Conservation (phyloP, 2,329 filamentous ascomycete genomes). For the Aspergillus quadricinctus region DNA sequence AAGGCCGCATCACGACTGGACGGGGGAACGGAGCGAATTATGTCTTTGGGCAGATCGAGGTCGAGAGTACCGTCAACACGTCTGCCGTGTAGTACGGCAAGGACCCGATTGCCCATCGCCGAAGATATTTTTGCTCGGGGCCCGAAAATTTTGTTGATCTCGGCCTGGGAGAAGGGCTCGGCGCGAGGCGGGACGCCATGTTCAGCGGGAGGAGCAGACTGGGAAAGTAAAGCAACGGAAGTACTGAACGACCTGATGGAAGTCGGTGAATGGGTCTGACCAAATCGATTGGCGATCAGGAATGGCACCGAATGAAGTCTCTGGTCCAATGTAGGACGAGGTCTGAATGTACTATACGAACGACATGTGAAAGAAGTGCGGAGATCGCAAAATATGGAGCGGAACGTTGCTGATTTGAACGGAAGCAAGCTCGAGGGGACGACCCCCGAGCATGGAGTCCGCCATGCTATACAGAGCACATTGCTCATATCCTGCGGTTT, state of each 20-base stretch:
- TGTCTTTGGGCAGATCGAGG: conserved; percentile 38
- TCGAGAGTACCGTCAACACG: conserved; percentile 44
- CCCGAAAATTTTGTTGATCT: conserved; percentile 36
- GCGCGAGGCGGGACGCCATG: conserved; percentile 24
- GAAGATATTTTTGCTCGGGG: conserved; percentile 21
- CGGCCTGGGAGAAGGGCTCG: conserved; percentile 27
- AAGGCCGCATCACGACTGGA: conserved; percentile 34
- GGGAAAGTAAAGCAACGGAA: conserved; percentile 15
- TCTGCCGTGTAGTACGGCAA: conserved; percentile 41
- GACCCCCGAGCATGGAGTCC: conserved; percentile 35
- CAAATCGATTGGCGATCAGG: background rate
- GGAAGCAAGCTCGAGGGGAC: conserved; percentile 22
- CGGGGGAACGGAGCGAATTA: conserved; percentile 28
- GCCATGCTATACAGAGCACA: conserved; percentile 40
- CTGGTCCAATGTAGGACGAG: conserved; percentile 7
- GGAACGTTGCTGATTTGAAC: conserved; percentile 13
- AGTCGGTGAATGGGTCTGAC: background rate
- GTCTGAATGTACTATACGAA: conserved; percentile 12
- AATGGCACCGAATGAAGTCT: background rate
- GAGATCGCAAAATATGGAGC: conserved; percentile 17
- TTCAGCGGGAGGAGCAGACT: conserved; percentile 17
- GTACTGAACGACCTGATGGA: conserved; percentile 14
- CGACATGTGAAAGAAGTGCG: conserved; percentile 18
- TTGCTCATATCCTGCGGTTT: conserved; percentile 38
- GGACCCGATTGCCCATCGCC: conserved; percentile 33